phyloP scores from a whole-genome alignment of 495 filamentous ascomycete species.

The Aspergillus biplanus region DNA sequence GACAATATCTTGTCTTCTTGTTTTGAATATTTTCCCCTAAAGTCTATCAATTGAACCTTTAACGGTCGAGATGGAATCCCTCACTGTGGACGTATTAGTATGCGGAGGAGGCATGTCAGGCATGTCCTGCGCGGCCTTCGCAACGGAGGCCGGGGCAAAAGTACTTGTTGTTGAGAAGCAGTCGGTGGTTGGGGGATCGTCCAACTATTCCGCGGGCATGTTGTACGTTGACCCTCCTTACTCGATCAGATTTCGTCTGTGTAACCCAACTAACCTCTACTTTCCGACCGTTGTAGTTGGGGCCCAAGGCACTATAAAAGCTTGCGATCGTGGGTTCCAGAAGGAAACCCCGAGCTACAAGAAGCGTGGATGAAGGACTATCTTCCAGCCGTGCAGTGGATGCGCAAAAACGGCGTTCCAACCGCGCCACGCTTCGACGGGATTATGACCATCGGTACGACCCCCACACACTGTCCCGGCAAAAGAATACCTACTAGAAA shows the following conservation, averaged over 20 bases:
- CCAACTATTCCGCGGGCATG: constrained; percentile 34
- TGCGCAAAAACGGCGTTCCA: constrained; percentile 32
- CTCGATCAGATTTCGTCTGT: background rate
- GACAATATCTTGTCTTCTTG: too few relatives aligned
- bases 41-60: too few relatives aligned
- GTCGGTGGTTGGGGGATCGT: constrained; percentile 26
- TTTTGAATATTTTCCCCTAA: too few relatives aligned
- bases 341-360: constrained; percentile 29
- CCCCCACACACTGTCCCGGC: background rate
- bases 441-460: constrained; percentile 35
- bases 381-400: constrained; percentile 33
- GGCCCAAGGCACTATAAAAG: constrained; percentile 29
- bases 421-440: constrained; percentile 32
- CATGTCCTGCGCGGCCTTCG: constrained; percentile 34
- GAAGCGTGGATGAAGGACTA: constrained; percentile 32
- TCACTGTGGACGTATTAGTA: constrained; percentile 30
- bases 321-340: constrained; percentile 31
- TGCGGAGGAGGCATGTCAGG: constrained; percentile 39
- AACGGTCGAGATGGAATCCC: constrained; percentile 22
- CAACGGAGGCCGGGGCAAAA: constrained; percentile 28
- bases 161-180: constrained; percentile 33
- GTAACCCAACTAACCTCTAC: background rate
- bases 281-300: constrained; percentile 23
- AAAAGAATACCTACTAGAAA: background rate
- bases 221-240: constrained; percentile 22